Conservation (phyloP, 1,284 basidiomycete genomes). For the Stygiomarasmius scandens region DNA sequence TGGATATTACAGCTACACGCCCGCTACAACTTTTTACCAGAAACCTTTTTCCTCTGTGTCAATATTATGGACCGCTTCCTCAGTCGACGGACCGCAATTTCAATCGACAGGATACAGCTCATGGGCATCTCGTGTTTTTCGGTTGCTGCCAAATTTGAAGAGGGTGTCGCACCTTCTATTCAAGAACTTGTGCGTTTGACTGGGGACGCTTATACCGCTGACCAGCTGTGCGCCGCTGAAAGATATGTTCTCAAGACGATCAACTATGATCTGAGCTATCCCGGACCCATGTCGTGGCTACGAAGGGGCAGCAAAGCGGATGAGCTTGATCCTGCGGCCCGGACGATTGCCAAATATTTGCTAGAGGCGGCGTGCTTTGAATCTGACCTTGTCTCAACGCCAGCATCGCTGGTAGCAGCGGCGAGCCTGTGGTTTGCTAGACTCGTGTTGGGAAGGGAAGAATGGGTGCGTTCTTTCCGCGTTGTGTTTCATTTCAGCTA, state of each 20-base stretch:
- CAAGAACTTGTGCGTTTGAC: slow-evolving; percentile 85
- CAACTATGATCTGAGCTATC: slow-evolving; percentile 85
- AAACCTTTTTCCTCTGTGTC: slow-evolving; percentile 89
- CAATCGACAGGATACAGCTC: slow-evolving; percentile 87
- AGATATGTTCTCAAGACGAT: slow-evolving; percentile 87
- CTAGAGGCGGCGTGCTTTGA: slow-evolving; percentile 86
- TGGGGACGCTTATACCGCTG: slow-evolving; percentile 79
- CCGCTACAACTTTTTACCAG: slow-evolving; percentile 87
- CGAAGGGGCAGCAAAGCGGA: slow-evolving; percentile 90
- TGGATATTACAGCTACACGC: slow-evolving; percentile 94
- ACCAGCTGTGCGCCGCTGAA: slow-evolving; percentile 90
- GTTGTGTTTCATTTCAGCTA: background rate
- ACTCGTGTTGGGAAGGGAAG: slow-evolving; percentile 73
- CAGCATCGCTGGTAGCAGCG: slow-evolving; percentile 82
- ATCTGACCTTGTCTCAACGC: slow-evolving; percentile 73
- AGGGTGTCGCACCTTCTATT: slow-evolving; percentile 88
- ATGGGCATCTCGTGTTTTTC: slow-evolving; percentile 92
- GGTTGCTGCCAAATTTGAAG: slow-evolving; percentile 91
- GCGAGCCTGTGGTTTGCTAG: slow-evolving; percentile 84
- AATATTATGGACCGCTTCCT: slow-evolving; percentile 96
- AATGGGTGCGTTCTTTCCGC: slow-evolving; percentile 69
- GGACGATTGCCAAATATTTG: slow-evolving; percentile 88
- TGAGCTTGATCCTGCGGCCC: slow-evolving; percentile 83
- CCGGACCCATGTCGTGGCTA: slow-evolving; percentile 91
- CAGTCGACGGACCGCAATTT: slow-evolving; percentile 81